Percentiles rank a stretch among this genome's conserved stretches.
These are phyloP conservation scores for Corymbia calophylla DNA, from an alignment of 441 rosid species.

Conservation along the genomic window DNA sequence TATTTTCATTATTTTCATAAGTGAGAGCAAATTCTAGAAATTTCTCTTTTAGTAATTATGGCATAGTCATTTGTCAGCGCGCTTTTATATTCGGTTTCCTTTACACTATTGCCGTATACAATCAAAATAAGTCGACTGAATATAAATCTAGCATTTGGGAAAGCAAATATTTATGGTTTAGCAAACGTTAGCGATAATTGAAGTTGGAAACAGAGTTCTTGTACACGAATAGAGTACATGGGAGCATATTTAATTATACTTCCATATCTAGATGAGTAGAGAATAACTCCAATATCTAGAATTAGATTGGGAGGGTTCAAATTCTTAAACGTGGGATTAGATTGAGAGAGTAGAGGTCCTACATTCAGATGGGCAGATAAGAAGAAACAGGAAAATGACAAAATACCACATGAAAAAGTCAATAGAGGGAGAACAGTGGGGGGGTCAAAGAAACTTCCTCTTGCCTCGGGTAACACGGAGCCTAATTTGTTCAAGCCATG, in stretches of 20 bases:
- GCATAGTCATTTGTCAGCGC: rapidly evolving
- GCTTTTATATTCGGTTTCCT: too few relatives aligned
- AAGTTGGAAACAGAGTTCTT: background rate
- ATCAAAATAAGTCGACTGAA: background rate
- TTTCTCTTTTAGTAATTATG: background rate
- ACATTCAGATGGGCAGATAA: rapidly evolving
- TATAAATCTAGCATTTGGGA: too few relatives aligned
- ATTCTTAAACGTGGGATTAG: too few relatives aligned
- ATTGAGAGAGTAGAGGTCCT: too few relatives aligned
- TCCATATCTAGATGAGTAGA: too few relatives aligned
- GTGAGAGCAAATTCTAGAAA: rapidly evolving
- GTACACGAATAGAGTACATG: too few relatives aligned
- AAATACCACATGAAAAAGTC: background rate
- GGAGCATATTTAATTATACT: background rate
- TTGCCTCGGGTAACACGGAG: background rate
- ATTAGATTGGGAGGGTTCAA: rapidly evolving
- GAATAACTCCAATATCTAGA: too few relatives aligned
- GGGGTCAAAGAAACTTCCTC: background rate
- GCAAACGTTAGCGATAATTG: rapidly evolving
- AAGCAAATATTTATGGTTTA: background rate
- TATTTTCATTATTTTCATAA: too few relatives aligned
- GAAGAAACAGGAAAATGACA: background rate
- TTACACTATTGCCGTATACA: background rate
- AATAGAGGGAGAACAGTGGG: background rate
- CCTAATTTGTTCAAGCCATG: background rate